phyloP scores from a whole-genome alignment of 2,329 filamentous ascomycete genomes.

The Amylocarpus encephaloides region DNA sequence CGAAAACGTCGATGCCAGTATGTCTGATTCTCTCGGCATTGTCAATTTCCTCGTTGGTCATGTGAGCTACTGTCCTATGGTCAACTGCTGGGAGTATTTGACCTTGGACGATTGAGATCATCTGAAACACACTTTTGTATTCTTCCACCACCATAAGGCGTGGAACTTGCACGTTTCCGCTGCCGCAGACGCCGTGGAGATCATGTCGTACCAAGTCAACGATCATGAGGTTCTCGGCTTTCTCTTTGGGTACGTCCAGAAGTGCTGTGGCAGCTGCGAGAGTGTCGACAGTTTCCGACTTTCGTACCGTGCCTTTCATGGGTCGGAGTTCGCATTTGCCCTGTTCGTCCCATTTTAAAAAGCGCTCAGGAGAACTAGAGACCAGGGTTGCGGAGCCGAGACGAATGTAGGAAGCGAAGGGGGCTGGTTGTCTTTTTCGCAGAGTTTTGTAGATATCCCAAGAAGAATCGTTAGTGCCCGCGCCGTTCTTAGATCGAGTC shows the following conservation, averaged over 20 bases:
- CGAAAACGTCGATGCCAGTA: constrained; percentile 69
- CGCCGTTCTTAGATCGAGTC: constrained; percentile 3
- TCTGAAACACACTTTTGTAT: constrained; percentile 84
- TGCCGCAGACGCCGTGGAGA: constrained; percentile 74
- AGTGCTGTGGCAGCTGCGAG: constrained; percentile 65
- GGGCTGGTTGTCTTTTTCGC: constrained; percentile 28
- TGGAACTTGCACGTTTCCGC: constrained; percentile 65
- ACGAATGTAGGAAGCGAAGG: constrained; percentile 69
- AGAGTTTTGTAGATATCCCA: constrained; percentile 31
- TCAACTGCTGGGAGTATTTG: constrained; percentile 37
- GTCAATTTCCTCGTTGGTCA: constrained; percentile 3
- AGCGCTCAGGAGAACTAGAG: constrained; percentile 83
- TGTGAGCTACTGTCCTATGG: neutral
- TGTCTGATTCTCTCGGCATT: constrained; percentile 29
- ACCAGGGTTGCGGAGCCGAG: constrained; percentile 66
- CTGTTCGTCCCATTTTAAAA: constrained; percentile 60
- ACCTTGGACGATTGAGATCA: constrained; percentile 82
- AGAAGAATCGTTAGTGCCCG: constrained; percentile 9
- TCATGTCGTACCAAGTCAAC: constrained; percentile 95
- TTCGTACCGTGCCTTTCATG: constrained; percentile 95
- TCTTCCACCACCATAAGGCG: constrained; percentile 84
- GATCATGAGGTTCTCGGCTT: constrained; percentile 97
- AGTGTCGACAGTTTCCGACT: constrained; percentile 57
- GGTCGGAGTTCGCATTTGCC: constrained; percentile 74
- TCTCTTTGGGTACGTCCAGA: constrained; percentile 77